A percentile compares a stretch with the other conserved stretches of the same genome.
Conservation (phyloP, 2,329 filamentous ascomycete genomes). For the Fusarium sp. region DNA sequence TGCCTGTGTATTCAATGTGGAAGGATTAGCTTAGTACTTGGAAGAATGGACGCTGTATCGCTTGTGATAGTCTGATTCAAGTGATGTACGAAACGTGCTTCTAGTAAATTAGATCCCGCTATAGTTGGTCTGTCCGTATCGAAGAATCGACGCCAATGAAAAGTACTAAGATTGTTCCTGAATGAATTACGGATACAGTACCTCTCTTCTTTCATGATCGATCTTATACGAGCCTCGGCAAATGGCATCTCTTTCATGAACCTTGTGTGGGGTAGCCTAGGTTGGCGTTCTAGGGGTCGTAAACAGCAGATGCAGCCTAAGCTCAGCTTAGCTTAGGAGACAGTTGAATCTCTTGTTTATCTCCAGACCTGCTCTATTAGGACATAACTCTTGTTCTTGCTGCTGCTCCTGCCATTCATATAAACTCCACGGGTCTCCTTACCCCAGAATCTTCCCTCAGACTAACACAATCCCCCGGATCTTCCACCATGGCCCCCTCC, state of each 20-base stretch:
- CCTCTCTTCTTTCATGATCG: background rate
- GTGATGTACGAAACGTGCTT: background rate
- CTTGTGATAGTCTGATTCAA: background rate
- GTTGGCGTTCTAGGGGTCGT: background rate
- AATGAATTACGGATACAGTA: too few species aligned
- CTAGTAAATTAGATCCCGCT: too few species aligned
- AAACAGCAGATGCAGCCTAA: background rate
- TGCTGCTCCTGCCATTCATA: background rate
- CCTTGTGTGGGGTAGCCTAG: background rate
- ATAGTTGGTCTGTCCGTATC: background rate
- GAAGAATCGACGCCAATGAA: background rate
- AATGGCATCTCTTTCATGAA: background rate
- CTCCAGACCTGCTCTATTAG: background rate
- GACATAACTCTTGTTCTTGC: background rate
- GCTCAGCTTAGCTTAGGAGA: background rate
- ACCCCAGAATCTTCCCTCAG: background rate
- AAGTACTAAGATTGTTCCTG: background rate
- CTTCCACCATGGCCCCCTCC: slow-evolving; percentile 40
- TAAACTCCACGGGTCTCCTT: background rate
- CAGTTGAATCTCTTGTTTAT: slow-evolving; percentile 1
- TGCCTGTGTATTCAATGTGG: background rate
- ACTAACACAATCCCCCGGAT: background rate
- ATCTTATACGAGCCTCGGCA: slow-evolving; percentile 19
- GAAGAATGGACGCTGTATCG: background rate
- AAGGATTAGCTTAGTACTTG: background rate